phyloP scores from a whole-genome alignment of 805 yeast species.

The Wickerhamiella allomyrinae region DNA sequence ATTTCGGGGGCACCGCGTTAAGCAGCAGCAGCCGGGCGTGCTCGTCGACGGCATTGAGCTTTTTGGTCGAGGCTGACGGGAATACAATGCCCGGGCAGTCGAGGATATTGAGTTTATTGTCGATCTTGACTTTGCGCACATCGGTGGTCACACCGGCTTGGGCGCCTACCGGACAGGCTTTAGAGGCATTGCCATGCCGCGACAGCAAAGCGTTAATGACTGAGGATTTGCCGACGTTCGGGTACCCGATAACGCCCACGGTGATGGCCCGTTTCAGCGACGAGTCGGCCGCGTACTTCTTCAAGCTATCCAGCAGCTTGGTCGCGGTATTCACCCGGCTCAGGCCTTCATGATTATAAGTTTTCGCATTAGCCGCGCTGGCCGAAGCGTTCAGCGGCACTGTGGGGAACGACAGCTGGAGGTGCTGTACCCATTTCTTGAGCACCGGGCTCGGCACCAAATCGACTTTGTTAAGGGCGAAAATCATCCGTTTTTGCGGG shows the following conservation, averaged over 20 bases:
- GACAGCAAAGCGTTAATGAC: slow-evolving; percentile 72
- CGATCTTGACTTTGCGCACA: slow-evolving; percentile 82
- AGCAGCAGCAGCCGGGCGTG: slow-evolving; percentile 81
- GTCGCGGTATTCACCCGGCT: slow-evolving; percentile 59
- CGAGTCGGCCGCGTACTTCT: slow-evolving; percentile 69
- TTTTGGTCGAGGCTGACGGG: slow-evolving; percentile 39
- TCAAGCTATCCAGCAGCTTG: slow-evolving; percentile 63
- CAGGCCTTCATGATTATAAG: slow-evolving; percentile 57
- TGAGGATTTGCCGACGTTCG: slow-evolving; percentile 93
- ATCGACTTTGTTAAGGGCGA: slow-evolving; percentile 83
- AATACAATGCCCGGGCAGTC: slow-evolving; percentile 98
- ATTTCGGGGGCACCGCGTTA: slow-evolving; percentile 81
- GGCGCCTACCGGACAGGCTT: slow-evolving; percentile 92
- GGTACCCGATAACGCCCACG: slow-evolving; percentile 95
- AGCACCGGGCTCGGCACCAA: slow-evolving; percentile 75
- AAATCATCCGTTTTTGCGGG: slow-evolving; percentile 70
- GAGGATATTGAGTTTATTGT: slow-evolving; percentile 70
- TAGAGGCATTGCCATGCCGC: slow-evolving; percentile 42
- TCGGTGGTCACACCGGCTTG: slow-evolving; percentile 95
- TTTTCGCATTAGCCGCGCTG: slow-evolving; percentile 51
- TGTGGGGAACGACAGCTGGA: slow-evolving; percentile 78
- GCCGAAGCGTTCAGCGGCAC: slow-evolving; percentile 68
- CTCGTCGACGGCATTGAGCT: slow-evolving; percentile 38
- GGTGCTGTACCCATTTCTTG: slow-evolving; percentile 67
- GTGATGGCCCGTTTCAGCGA: slow-evolving; percentile 78